A percentile compares a stretch with the other conserved stretches of the same genome.
Conservation (phyloP, 495 filamentous ascomycete species). For the Penicillium manginii region DNA sequence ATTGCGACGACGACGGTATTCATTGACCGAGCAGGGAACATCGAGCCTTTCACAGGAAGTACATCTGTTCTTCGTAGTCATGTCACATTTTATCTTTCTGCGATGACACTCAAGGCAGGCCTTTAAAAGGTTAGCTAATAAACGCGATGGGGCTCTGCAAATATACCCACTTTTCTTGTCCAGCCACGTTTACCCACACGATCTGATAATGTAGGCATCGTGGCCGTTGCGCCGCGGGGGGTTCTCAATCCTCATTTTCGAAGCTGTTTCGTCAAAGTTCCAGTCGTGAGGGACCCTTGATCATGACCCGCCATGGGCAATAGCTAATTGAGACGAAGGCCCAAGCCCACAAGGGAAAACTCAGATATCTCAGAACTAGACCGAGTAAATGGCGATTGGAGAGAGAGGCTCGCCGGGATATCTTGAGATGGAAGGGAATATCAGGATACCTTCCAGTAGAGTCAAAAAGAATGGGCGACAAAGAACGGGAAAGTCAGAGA, state of each 20-base stretch:
- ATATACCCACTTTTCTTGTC: constrained; percentile 1
- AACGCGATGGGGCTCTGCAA: background rate
- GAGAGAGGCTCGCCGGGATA: background rate
- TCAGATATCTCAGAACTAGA: too few relatives aligned
- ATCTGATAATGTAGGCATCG: background rate
- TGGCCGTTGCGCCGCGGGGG: background rate
- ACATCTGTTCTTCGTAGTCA: background rate
- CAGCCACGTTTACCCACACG: background rate
- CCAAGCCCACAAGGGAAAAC: too few relatives aligned
- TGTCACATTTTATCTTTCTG: constrained; percentile 1
- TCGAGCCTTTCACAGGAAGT: background rate
- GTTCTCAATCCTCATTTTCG: background rate
- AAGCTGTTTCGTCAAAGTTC: background rate
- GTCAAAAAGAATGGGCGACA: background rate
- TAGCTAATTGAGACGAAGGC: too few relatives aligned
- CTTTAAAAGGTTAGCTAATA: background rate
- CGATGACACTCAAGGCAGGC: background rate
- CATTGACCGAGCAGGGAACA: background rate
- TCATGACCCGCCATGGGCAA: too few relatives aligned
- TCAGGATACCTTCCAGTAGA: background rate
- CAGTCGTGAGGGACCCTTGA: background rate
- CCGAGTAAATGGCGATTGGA: background rate
- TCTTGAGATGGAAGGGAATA: background rate
- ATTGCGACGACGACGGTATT: constrained; percentile 1
- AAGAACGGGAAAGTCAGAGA: background rate